These are phyloP conservation scores for Drechslera avenae DNA, from an alignment of 2,329 filamentous ascomycete genomes.

Conservation along the genomic window DNA sequence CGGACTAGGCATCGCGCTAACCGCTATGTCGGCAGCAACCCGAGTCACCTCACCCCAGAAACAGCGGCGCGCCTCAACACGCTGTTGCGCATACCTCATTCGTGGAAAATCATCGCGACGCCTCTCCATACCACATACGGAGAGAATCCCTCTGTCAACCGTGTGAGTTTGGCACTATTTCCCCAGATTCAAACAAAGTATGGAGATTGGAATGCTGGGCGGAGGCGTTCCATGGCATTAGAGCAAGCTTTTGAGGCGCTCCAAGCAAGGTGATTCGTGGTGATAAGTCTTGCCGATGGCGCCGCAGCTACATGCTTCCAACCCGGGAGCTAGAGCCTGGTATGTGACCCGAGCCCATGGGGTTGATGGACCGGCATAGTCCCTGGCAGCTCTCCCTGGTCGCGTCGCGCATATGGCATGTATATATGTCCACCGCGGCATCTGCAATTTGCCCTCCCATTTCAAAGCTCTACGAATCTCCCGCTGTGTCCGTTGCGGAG, in stretches of 20 bases:
- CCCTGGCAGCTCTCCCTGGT: constrained; percentile 15
- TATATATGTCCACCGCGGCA: constrained; percentile 25
- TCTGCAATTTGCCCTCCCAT: constrained; percentile 11
- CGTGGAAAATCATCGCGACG: constrained; percentile 32
- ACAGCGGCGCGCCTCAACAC: constrained; percentile 13
- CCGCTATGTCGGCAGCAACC: constrained; percentile 17
- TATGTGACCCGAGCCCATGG: constrained; percentile 29
- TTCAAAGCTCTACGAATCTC: constrained; percentile 16
- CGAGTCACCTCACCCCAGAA: constrained; percentile 12
- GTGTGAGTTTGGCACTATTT: constrained; percentile 34
- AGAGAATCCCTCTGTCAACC: constrained; percentile 16
- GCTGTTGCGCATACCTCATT: constrained; percentile 23
- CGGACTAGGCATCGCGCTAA: constrained; percentile 21
- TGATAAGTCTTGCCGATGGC: constrained; percentile 26
- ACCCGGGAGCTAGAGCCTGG: constrained; percentile 18
- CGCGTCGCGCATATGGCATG: constrained; percentile 22
- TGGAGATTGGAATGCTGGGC: constrained; percentile 5
- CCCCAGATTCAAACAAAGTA: constrained; percentile 11
- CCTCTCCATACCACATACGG: constrained; percentile 20
- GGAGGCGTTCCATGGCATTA: constrained; percentile 16
- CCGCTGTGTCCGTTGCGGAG: constrained; percentile 26
- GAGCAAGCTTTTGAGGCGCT: constrained; percentile 27
- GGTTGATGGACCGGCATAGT: constrained; percentile 21
- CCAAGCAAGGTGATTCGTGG: constrained; percentile 40
- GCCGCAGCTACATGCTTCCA: background rate